Evolutionary conservation across 495 filamentous ascomycete species (phyloP).

Genomic region (Hypomontagnella monticulosa): DNA sequence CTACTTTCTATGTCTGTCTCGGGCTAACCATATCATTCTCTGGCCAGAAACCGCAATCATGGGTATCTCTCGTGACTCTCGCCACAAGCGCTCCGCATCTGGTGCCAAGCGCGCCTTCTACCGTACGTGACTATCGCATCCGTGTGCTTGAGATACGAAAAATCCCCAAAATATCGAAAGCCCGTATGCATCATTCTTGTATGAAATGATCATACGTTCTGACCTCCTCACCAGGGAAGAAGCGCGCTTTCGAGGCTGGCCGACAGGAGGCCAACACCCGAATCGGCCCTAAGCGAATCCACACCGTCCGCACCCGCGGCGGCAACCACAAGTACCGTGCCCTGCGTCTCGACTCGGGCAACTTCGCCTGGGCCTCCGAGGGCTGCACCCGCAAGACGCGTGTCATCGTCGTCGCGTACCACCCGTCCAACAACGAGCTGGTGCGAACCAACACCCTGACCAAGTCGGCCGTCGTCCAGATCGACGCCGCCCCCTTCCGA

Average conservation of each 20-base stretch:
- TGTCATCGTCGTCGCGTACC: slow-evolving; percentile 96
- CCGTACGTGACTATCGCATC: slow-evolving; percentile 62
- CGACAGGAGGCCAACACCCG: slow-evolving; percentile 99
- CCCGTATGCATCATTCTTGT: slow-evolving; percentile 57
- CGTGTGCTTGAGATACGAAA: slow-evolving; percentile 34
- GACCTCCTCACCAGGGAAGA: slow-evolving; percentile 72
- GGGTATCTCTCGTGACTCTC: slow-evolving; percentile 99
- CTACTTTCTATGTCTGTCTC: slow-evolving; percentile 13
- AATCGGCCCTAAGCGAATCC: slow-evolving; percentile 98
- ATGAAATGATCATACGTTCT: slow-evolving; percentile 64
- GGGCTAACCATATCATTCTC: slow-evolving; percentile 31
- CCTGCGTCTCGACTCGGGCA: slow-evolving; percentile 98
- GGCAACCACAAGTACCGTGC: slow-evolving; percentile 99
- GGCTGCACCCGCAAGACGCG: slow-evolving; percentile 96
- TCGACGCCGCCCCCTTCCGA: slow-evolving; percentile 98
- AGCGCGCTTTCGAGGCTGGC: slow-evolving; percentile 98
- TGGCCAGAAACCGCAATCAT: slow-evolving; percentile 66
- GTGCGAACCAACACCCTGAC: slow-evolving; percentile 99
- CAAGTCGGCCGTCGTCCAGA: slow-evolving; percentile 96
- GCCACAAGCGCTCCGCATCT: slow-evolving; percentile 98
- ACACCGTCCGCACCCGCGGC: slow-evolving; percentile 97
- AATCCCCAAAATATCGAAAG: slow-evolving; percentile 60
- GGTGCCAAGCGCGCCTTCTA: slow-evolving; percentile 96
- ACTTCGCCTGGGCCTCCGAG: slow-evolving; percentile 99
- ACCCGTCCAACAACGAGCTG: slow-evolving; percentile 99